Evolutionary conservation across 169 alveolate genomes (phyloP), one percentile per base, ranked within the genome.

Genomic region (Ichthyophthirius multifiliis): DNA sequence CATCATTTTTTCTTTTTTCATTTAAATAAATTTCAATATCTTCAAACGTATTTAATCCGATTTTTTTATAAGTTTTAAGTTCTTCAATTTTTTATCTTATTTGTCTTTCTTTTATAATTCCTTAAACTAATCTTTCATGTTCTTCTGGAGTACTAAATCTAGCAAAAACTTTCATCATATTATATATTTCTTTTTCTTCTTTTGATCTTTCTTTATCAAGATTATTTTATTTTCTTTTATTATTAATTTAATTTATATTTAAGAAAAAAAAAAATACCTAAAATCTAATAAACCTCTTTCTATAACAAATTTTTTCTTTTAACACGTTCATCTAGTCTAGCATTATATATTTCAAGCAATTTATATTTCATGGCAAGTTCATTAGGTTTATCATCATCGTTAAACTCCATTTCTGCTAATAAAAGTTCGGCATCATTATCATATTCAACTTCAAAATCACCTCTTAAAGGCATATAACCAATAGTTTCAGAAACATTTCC

Each of bases 371-470:
- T 81, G 41, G 89, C 85, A 27, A 87, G 76, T 20, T 94, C 96
- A 35, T 82, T 91, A n/a, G 77, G 92, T 37, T 88, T 89, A 34
- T 94, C 98, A 67, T 94, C 95, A 62, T 92, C 96, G 62, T 95
- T 92, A 93, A 98, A 98, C 79, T 98, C 99, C 99, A 98, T 96
- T 82, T 98, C 99, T 0, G 99, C 98, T 16, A 98, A 84, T 34
- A 97, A 90, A 23, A 97, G 88, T 84, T 98, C 99, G 18, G 99
- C 99, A 92, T 98, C 99, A 91, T 97, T 96, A 85, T 98, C 99
- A 88, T 96, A 98, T 79, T 98, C 99, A 13, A 96, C 93, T 82
- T 98, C 99, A 86, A 98, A 98, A 83, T 98, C 99, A 6, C 99
- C 99, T 85, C 99, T 94, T 76, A 96, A 86, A 20, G 99, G 99